These are phyloP conservation scores for Musa beccarii DNA, from an alignment of 176 grass and related monocot genomes.

Conservation along the genomic window DNA sequence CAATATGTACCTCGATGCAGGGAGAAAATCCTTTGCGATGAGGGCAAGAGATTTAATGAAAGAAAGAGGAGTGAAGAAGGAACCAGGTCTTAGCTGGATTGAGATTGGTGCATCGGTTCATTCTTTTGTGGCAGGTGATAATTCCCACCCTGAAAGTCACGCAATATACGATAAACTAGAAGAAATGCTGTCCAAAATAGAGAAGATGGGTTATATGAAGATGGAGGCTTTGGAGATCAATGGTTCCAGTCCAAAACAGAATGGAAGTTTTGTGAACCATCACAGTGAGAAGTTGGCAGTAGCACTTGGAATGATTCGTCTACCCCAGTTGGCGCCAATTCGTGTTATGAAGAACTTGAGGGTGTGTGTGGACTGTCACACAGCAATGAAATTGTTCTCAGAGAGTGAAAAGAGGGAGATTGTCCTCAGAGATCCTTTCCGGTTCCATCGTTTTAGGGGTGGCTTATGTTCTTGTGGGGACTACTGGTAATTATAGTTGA, in stretches of 20 bases:
- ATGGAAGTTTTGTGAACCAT: constrained; percentile 32
- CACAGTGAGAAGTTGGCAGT: constrained; percentile 60
- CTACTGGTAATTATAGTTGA: constrained; percentile 5
- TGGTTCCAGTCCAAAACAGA: constrained; percentile 1
- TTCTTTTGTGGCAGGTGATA: constrained; percentile 57
- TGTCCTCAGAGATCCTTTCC: constrained; percentile 13
- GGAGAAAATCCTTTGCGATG: constrained; percentile 32
- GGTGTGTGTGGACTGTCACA: constrained; percentile 52
- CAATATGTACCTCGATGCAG: constrained; percentile 58
- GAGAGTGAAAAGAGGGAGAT: constrained; percentile 35
- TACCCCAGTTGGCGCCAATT: constrained; percentile 38
- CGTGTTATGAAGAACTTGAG: constrained; percentile 67
- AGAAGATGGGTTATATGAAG: constrained; percentile 9
- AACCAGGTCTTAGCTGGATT: constrained; percentile 65
- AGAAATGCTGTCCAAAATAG: constrained; percentile 49
- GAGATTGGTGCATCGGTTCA: constrained; percentile 43
- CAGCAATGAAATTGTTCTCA: constrained; percentile 47
- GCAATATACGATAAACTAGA: constrained; percentile 39
- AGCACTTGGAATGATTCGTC: constrained; percentile 49
- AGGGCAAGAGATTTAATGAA: constrained; percentile 63
- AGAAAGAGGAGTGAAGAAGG: constrained; percentile 61
- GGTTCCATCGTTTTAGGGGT: constrained; percentile 25
- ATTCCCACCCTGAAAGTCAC: constrained; percentile 42
- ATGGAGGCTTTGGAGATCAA: constrained; percentile 7
- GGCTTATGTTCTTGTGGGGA: constrained; percentile 25